Base-by-base conservation (phyloP, 163 green algal species). In the Scenedesmus sp. region DNA sequence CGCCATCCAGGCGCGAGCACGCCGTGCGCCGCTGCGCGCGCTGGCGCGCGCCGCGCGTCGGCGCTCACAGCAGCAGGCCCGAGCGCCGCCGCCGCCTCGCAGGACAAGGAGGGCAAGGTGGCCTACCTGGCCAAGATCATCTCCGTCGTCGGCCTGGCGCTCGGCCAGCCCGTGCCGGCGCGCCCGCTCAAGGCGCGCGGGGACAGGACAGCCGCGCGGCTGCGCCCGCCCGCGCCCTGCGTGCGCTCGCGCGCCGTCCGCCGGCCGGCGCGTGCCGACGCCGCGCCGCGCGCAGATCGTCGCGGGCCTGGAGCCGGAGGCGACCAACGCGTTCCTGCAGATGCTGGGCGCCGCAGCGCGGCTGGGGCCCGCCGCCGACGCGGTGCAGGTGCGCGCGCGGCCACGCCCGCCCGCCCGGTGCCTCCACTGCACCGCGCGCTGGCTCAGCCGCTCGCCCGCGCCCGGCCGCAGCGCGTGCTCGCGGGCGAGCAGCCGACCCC, bases 251-350 rank as follows among this genome's bases (percentile, higher is more conserved):
- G n/a, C n/a, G n/a, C n/a, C n/a, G n/a, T n/a, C n/a, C n/a, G n/a
- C n/a, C n/a, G n/a, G n/a, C n/a, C n/a, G n/a, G n/a, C n/a, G n/a
- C n/a, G n/a, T n/a, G n/a, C n/a, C n/a, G n/a, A n/a, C n/a, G n/a
- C n/a, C n/a, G n/a, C n/a, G n/a, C 10, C 10, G 5, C 6, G 2
- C 73, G 47, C 83, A 95, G 91, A 92, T 96, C 63, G 90, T 96
- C 34, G 92, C 92, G 15, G 92, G 92, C 5, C 66, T 94, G 62
- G 92, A 97, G 86, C 89, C 92, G 10, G 92, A 96, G 69, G 84
- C 87, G 31, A 97, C 92, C n/a, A 97, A 97, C 63, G n/a, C 80
- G 0, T 95, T 96, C 67, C 77, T 95, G 71, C 91, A 94, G 63
- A 90, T 92, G 91, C 82, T 96, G 29, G 91, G 60, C 10, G 57